These are phyloP conservation scores for Waltergamsia citrina DNA, from an alignment of 2,329 filamentous ascomycete species.

Conservation along the genomic window DNA sequence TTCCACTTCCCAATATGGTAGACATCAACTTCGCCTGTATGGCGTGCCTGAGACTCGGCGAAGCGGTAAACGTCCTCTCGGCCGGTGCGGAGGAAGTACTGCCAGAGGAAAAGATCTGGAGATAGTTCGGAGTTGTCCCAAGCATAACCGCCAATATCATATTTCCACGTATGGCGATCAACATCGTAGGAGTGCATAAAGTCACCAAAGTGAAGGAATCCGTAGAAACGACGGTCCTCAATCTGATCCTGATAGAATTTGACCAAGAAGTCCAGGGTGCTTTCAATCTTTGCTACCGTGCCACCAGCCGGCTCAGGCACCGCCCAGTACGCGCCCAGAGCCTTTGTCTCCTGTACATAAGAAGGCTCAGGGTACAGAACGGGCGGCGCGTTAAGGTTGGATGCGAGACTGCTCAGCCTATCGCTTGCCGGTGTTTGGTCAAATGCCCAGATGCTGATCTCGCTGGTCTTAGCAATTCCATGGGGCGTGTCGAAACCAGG, in stretches of 20 bases:
- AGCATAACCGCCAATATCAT: conserved; percentile 53
- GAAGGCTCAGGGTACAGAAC: conserved; percentile 35
- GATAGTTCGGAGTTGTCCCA: conserved; percentile 58
- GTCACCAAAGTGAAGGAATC: conserved; percentile 53
- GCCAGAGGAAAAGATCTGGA: conserved; percentile 52
- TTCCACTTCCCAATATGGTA: conserved; percentile 49
- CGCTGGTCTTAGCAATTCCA: conserved; percentile 47
- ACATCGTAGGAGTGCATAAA: conserved; percentile 52
- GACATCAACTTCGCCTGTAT: conserved; percentile 51
- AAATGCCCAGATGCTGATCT: conserved; percentile 42
- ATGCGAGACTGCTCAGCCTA: conserved; percentile 29
- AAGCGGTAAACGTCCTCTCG: conserved; percentile 46
- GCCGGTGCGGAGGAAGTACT: conserved; percentile 49
- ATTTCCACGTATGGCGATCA: conserved; percentile 50
- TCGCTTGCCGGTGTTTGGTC: conserved; percentile 38
- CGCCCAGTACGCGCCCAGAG: conserved; percentile 43
- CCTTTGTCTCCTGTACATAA: conserved; percentile 37
- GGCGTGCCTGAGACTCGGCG: conserved; percentile 46
- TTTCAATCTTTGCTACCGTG: conserved; percentile 31
- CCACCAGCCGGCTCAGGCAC: conserved; percentile 18
- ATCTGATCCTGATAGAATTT: conserved; percentile 45
- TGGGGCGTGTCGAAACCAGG: conserved; percentile 42
- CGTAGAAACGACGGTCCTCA: conserved; percentile 49
- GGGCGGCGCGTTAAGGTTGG: conserved; percentile 38
- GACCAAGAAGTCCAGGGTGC: conserved; percentile 43